Evolutionary conservation across 2,329 filamentous ascomycete genomes (phyloP), one percentile per base, ranked within the genome.

Genomic region (Neonectria magnoliae): DNA sequence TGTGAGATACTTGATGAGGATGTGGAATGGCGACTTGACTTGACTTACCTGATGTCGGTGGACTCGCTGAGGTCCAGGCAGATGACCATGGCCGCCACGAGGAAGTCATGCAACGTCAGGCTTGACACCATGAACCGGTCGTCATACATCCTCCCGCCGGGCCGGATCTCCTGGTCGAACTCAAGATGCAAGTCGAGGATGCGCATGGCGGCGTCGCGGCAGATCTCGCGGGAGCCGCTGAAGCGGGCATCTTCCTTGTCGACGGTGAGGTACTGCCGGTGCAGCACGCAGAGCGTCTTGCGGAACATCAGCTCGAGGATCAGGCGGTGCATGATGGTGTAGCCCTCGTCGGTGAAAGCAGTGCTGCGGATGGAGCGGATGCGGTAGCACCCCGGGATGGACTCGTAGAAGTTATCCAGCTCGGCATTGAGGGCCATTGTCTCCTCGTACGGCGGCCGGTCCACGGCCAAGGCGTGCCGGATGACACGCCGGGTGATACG

Each of bases 21-120:
- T 16, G 57, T 7, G 38, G 13, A 41, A 36, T 16, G n/a, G 22
- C 18, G 45, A n/a, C 27, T n/a, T 13, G 29, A 18, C 4, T 51
- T 27, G 22, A 16, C 62, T 50, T 75, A 82, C 82, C 72, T 78
- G 65, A 76, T 78, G 20, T 79, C 75, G 29, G 70, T 67, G 18
- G 78, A 79, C 65, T 83, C 81, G 25, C 77, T 78, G 13, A 85
- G 73, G 65, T 85, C 83, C 3, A 89, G 74, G 61, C 85, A 89
- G 6, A 89, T 70, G 44, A 89, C 83, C 85, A 88, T 89, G 13
- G 85, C 83, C 0, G 87, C 87, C 18, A 89, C 81, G 27, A 89
- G 75, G 64, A 88, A 89, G 67, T 89, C 85, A 36, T 88, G 85
- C 22, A 85, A 76, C 5, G 83, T 84, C 48, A 89, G 72, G 3